Evolutionary conservation across 352 stramenopile species (phyloP).

Genomic region (Globisporangium takayamanum): DNA sequence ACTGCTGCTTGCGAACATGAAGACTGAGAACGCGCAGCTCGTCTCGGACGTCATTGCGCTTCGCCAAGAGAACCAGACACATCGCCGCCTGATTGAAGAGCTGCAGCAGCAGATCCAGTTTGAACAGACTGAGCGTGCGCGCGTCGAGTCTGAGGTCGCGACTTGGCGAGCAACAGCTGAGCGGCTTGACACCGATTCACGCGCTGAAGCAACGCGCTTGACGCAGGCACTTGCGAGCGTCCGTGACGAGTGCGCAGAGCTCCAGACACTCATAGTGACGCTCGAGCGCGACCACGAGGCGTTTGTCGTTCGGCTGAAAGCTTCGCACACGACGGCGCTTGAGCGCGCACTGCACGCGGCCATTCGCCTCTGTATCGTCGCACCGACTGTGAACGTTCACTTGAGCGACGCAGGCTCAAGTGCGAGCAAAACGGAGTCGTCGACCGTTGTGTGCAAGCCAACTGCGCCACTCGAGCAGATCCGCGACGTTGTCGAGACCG

Average conservation of each 20-base stretch:
- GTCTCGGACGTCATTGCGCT: neutral
- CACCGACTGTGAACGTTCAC: constrained; percentile 80
- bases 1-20: neutral
- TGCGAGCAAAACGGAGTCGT: constrained; percentile 4
- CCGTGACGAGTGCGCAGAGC: neutral
- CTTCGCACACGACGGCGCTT: constrained; percentile 22
- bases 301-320: constrained; percentile 22
- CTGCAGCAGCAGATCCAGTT: neutral
- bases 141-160: neutral
- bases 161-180: neutral
- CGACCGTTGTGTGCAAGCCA: constrained; percentile 20
- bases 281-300: constrained; percentile 9
- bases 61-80: neutral
- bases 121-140: neutral
- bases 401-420: constrained; percentile 30
- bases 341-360: constrained; percentile 34
- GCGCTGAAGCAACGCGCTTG: neutral
- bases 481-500: constrained; percentile 47
- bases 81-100: no score
- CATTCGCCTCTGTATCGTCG: constrained; percentile 69
- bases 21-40: neutral
- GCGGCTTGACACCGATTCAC: neutral
- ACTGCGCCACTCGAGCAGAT: constrained; percentile 34
- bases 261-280: neutral
- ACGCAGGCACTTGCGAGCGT: neutral